Evolutionary conservation across 2,329 filamentous ascomycete species (phyloP), one percentile per base, ranked within the genome.

Genomic region (Pezicula carpinea): DNA sequence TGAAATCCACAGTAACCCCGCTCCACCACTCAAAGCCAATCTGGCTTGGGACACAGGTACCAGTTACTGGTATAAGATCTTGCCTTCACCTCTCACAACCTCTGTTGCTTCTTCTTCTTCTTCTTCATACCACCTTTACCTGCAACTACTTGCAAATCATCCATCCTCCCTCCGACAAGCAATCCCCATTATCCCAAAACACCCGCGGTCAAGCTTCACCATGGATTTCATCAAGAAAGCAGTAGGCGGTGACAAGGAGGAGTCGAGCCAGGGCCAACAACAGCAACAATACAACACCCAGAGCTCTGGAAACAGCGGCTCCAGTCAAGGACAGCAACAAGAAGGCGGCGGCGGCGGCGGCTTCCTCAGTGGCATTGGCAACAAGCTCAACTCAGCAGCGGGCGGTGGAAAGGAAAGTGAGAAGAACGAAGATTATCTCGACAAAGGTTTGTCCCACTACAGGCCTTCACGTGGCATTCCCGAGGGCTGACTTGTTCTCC

Each of bases 381-480:
- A 84, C 69, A 89, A 87, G 71, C 44, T 91, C 50, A 88, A 92
- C 71, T 64, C 68, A 48, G 74, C 82, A 55, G 85, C 84, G 17
- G 88, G 88, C 31, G 88, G 88, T 44, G 88, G 88, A 32, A 68
- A 68, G 29, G 72, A 87, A 66, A 82, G 83, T 63, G 88, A 92
- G 77, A 83, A 89, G 78, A 86, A 90, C 58, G 87, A 93, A 67
- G 87, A 92, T 61, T 69, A 66, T n/a, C 78, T 93, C 44, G 88
- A 93, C 71, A 93, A 93, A 72, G 83, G 87, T 89, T 64, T 41
- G 26, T 43, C 18, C 17, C 11, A n/a, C 29, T 14, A 33, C 19
- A 26, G 4, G 32, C 10, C n/a, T 21, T 23, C 17, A 15, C 7
- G 21, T 34, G 15, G 17, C 29, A 21, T 39, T 35, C 38, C n/a